These are phyloP conservation scores for Geotrichum klebahnii DNA, from an alignment of 1,139 yeast species.

Conservation along the genomic window DNA sequence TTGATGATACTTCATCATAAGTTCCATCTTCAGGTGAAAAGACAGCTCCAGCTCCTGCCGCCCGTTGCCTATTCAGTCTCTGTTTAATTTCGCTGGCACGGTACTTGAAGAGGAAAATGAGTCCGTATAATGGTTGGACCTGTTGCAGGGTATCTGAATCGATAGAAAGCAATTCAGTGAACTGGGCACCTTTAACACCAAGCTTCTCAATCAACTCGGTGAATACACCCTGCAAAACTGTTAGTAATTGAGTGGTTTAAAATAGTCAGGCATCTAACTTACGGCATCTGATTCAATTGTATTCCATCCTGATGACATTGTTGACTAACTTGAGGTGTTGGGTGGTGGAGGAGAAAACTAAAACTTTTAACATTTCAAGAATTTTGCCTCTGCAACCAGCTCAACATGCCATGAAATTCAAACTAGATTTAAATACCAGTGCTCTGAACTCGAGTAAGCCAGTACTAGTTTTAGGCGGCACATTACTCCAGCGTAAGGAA, in stretches of 20 bases:
- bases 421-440: neutral
- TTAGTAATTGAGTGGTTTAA: conserved; percentile 29
- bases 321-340: neutral
- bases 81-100: conserved; percentile 35
- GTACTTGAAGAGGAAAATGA: conserved; percentile 62
- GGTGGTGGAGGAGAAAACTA: neutral
- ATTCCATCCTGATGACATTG: conserved; percentile 50
- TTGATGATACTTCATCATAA: conserved; percentile 38
- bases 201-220: conserved; percentile 59
- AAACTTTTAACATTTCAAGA: neutral
- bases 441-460: neutral
- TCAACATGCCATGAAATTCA: neutral
- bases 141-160: conserved; percentile 47
- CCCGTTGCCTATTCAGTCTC: conserved; percentile 13
- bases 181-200: conserved; percentile 54
- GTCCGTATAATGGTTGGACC: conserved; percentile 51
- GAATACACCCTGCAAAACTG: conserved; percentile 51
- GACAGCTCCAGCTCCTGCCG: conserved; percentile 29
- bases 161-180: conserved; percentile 57
- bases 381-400: neutral
- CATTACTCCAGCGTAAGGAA: no score
- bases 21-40: conserved; percentile 44
- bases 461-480: neutral
- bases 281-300: conserved; percentile 66
- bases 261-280: neutral